Base-by-base conservation (phyloP, 2,329 filamentous ascomycete species). In the Fusarium virguliforme region DNA sequence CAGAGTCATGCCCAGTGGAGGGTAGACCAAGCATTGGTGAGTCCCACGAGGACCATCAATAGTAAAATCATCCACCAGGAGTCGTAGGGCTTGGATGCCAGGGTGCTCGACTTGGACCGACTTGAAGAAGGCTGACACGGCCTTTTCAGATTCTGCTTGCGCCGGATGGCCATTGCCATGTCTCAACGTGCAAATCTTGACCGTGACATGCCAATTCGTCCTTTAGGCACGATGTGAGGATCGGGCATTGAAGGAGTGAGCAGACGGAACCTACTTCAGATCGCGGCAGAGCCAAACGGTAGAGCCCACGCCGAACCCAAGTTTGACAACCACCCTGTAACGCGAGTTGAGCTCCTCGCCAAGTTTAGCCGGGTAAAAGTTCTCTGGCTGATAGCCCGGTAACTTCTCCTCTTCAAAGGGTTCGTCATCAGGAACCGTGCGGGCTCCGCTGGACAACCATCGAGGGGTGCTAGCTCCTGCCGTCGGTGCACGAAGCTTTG, bases 271-370 rank as follows among this genome's bases (percentile, higher is more conserved):
- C 8, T 51, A 51, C 41, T 30, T 37, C 4, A 50, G 10, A 22
- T 60, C 57, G 26, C n/a, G 10, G 22, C 10, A 15, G 9, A 59
- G 55, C 55, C 55, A 59, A 8, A 59, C 55, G 3, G 55, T 59
- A 13, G 57, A 60, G 10, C 55, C 43, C 4, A 51, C 18, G 10
- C 57, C 57, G 18, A 10, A 22, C 6, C 55, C 55, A 24, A 59
- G 55, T 18, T 60, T 60, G 28, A 7, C 15, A 38, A 12, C 6
- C 35, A 38, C 35, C 35, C 15, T 38, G 35, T 38, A 38, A 4
- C n/a, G 38, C 15, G 38, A 18, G n/a, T 41, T 41, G 15, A 41
- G n/a, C 6, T 3, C n/a, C 5, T 38, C 35, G 35, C 12, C 35
- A 38, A 38, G 35, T n/a, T 38, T 13, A 12, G 15, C 35, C 12